A percentile compares a stretch with the other conserved stretches of the same genome.
phyloP scores from a whole-genome alignment of 306 rosid genomes.

The Gynostemma pentaphyllum region DNA sequence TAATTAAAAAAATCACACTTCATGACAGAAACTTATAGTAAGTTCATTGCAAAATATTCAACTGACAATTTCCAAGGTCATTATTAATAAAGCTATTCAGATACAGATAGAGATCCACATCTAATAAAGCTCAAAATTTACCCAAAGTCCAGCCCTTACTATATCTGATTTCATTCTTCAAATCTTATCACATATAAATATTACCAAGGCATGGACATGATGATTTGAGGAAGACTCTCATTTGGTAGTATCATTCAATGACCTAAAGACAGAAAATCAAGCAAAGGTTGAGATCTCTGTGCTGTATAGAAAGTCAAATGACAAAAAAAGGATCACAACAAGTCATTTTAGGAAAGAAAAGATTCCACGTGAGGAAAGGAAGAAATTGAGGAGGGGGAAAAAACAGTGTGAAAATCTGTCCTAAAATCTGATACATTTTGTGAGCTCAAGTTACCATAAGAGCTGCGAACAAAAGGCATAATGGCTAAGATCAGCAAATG shows the following conservation, averaged over 20 bases:
- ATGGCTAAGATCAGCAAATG: background rate
- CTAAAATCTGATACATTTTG: background rate
- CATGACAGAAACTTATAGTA: background rate
- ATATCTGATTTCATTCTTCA: conserved; percentile 8
- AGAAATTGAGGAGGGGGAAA: background rate
- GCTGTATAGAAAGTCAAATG: conserved; percentile 3
- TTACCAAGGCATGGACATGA: conserved; percentile 1
- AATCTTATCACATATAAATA: conserved; percentile 5
- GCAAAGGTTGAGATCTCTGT: background rate
- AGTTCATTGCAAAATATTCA: background rate
- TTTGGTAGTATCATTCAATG: conserved; percentile 5
- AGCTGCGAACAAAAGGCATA: background rate
- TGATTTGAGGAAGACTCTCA: conserved; percentile 11
- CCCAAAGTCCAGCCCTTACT: background rate
- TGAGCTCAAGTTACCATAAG: background rate
- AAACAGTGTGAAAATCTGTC: background rate
- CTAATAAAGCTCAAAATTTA: conserved; percentile 6
- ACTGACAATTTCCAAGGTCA: background rate
- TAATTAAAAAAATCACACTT: background rate
- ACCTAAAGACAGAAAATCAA: conserved; percentile 6
- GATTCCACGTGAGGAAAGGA: background rate
- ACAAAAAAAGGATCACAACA: background rate
- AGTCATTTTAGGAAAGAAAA: background rate
- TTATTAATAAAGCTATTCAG: background rate
- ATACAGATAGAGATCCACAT: conserved; percentile 5